Percentiles rank a stretch among this genome's conserved stretches.
Evolutionary conservation across 2,329 filamentous ascomycete species (phyloP).

Genomic region (Aspergillus felis): DNA sequence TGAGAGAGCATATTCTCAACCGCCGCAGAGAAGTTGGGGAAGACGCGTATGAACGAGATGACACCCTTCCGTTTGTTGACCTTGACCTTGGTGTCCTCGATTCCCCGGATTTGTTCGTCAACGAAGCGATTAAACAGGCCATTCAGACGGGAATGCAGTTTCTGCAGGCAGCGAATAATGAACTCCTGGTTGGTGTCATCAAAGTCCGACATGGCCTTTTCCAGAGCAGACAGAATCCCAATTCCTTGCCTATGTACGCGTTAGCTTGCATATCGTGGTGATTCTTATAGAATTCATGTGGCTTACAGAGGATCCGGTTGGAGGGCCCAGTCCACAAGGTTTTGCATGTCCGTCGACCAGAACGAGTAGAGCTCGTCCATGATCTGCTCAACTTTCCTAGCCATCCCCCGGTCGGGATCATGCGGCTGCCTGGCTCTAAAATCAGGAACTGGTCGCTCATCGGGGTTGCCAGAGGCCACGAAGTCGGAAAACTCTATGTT

Average conservation of each 20-base stretch:
- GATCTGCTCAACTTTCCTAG: conserved; percentile 74
- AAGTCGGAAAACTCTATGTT: conserved; percentile 79
- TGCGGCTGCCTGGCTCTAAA: conserved; percentile 71
- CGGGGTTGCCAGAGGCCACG: conserved; percentile 62
- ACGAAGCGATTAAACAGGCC: conserved; percentile 81
- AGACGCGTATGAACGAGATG: conserved; percentile 90
- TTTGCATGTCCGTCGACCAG: conserved; percentile 72
- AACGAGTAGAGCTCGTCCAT: conserved; percentile 89
- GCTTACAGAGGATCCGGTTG: conserved; percentile 76
- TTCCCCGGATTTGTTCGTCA: conserved; percentile 89
- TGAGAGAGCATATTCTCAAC: conserved; percentile 77
- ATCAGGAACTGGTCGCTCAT: conserved; percentile 67
- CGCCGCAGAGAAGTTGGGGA: conserved; percentile 77
- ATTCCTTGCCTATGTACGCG: conserved; percentile 67
- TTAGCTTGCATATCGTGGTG: conserved; percentile 16
- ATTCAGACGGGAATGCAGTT: conserved; percentile 70
- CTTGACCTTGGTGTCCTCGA: conserved; percentile 98
- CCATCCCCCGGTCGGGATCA: conserved; percentile 83
- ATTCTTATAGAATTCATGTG: neutral
- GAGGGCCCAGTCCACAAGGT: conserved; percentile 78
- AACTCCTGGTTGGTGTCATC: conserved; percentile 93
- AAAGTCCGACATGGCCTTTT: conserved; percentile 72
- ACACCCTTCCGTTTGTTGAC: conserved; percentile 98
- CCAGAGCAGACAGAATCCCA: conserved; percentile 75
- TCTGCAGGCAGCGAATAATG: conserved; percentile 72